These are phyloP conservation scores for Pistacia vera DNA, from an alignment of 345 rosid species.

Conservation along the genomic window DNA sequence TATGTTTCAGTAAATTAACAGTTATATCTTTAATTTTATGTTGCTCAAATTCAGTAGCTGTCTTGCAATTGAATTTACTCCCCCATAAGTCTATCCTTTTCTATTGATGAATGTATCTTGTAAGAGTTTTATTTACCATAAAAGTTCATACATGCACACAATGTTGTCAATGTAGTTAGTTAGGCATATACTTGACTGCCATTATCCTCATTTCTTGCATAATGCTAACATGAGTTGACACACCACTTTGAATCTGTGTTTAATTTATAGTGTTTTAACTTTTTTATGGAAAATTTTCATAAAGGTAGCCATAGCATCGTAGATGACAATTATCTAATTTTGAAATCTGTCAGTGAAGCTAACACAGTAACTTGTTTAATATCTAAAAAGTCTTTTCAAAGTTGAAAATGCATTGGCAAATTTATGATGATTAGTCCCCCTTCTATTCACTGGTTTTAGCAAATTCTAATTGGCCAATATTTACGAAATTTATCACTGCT, in stretches of 20 bases:
- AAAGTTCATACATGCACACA: neutral
- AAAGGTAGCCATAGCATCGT: neutral
- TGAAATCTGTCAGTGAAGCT: neutral
- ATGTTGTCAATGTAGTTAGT: neutral
- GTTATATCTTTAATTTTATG: neutral
- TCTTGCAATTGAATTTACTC: neutral
- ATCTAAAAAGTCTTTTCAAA: neutral
- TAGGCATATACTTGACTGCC: neutral
- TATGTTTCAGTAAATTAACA: neutral
- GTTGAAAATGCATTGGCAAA: conserved; percentile 8
- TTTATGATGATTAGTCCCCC: neutral
- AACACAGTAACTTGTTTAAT: neutral
- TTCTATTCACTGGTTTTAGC: neutral
- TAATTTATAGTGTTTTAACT: too few relatives aligned
- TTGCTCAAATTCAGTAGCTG: neutral
- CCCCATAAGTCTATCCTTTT: neutral
- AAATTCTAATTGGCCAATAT: neutral
- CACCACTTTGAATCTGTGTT: too few relatives aligned
- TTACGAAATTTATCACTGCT: neutral
- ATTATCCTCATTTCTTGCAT: neutral
- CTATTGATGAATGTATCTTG: neutral
- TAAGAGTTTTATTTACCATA: neutral
- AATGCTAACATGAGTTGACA: neutral
- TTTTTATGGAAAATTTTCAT: neutral
- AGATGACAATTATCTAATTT: neutral